Percentiles rank a stretch among this genome's conserved stretches.
phyloP scores from a whole-genome alignment of 495 filamentous ascomycete genomes.

The Physcia stellaris region DNA sequence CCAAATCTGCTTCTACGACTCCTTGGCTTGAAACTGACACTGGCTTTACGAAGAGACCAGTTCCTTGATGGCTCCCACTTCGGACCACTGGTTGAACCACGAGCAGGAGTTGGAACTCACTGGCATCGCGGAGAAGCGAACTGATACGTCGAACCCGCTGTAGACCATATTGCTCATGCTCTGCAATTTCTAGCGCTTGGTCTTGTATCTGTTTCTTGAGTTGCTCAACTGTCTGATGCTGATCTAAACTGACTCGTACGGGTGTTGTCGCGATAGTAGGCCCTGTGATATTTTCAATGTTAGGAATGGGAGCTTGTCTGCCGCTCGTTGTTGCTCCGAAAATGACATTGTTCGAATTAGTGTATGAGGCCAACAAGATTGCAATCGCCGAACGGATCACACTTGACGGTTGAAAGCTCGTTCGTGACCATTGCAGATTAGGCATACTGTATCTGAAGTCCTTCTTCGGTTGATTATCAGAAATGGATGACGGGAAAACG shows the following conservation, averaged over 20 bases:
- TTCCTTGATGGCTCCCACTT: background rate
- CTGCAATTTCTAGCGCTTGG: slow-evolving; percentile 34
- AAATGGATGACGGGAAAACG: slow-evolving; percentile 45
- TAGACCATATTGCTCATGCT: slow-evolving; percentile 55
- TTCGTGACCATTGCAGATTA: slow-evolving; percentile 21
- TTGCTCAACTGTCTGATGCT: slow-evolving; percentile 17
- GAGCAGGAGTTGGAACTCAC: slow-evolving; percentile 47
- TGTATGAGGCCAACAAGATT: slow-evolving; percentile 39
- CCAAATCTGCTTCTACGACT: background rate
- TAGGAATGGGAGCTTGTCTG: slow-evolving; percentile 31
- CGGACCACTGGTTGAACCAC: slow-evolving; percentile 25
- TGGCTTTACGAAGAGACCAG: background rate
- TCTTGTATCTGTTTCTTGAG: slow-evolving; percentile 38
- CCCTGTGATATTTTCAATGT: slow-evolving; percentile 35
- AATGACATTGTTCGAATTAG: slow-evolving; percentile 36
- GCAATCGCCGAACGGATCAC: slow-evolving; percentile 52
- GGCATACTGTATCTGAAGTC: slow-evolving; percentile 38
- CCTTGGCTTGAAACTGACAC: background rate
- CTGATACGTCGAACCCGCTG: slow-evolving; percentile 53
- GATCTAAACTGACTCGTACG: slow-evolving; percentile 32
- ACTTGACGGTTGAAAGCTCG: slow-evolving; percentile 38
- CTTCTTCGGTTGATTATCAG: slow-evolving; percentile 35
- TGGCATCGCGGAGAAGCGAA: slow-evolving; percentile 46
- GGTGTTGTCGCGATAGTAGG: slow-evolving; percentile 55
- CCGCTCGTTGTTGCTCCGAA: slow-evolving; percentile 47